A percentile compares a stretch with the other conserved stretches of the same genome.
Conservation (phyloP, 257 asterid genomes). For the Apocynum venetum region DNA sequence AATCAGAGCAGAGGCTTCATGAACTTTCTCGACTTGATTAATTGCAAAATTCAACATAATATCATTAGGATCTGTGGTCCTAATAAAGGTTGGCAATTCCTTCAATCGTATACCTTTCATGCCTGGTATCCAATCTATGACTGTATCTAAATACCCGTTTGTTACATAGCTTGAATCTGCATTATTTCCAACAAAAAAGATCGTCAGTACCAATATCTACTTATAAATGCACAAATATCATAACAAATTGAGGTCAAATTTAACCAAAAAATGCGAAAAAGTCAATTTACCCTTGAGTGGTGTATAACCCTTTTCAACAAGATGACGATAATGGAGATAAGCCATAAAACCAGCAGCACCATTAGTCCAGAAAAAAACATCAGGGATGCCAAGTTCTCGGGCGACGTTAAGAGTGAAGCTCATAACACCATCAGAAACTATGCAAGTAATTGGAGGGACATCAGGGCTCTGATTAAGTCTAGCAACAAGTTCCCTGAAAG, state of each 20-base stretch:
- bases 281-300: constrained; percentile 9
- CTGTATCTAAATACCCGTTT: constrained; percentile 7
- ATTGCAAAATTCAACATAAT: background rate
- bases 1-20: background rate
- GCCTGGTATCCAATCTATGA: constrained; percentile 16
- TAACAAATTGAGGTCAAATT: background rate
- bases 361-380: constrained; percentile 1
- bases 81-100: constrained; percentile 13
- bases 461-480: background rate
- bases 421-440: constrained; percentile 10
- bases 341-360: constrained; percentile 11
- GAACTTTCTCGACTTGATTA: background rate
- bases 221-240: background rate
- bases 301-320: constrained; percentile 7
- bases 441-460: constrained; percentile 14
- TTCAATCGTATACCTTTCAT: constrained; percentile 4
- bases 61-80: constrained; percentile 13
- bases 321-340: background rate
- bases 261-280: background rate
- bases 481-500: constrained; percentile 4
- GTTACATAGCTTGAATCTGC: constrained; percentile 14
- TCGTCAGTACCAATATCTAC: background rate
- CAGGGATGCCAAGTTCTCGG: constrained; percentile 8
- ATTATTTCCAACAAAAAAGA: background rate
- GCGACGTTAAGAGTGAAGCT: constrained; percentile 5